Evolutionary conservation across 176 grass and related monocot genomes (phyloP), one percentile per base, ranked within the genome.

Genomic region (Musa troglodytarum): DNA sequence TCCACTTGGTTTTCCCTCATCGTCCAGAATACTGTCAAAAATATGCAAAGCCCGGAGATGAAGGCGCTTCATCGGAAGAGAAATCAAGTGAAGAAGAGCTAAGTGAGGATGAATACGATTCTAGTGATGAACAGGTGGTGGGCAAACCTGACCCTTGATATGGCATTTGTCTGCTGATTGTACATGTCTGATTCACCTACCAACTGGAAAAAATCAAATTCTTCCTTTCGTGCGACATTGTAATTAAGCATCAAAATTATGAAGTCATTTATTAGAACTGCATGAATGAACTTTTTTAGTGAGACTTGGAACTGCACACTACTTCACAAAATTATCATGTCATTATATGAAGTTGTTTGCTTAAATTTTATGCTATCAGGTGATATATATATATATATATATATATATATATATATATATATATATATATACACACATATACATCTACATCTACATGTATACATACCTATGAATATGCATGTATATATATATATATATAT

Each of bases 51-150:
- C 73, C 26, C 2, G 73, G 61, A 13, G 73, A 75, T 20, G 25
- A 11, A n/a, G 73, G 15, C 0, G 73, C 73, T 49, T 3, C 73
- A 13, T 26, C 54, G 12, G 54, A 59, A 11, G 73, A 75, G 2
- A 59, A 75, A 20, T 75, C 73, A 75, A 75, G 73, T 61, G 73
- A 75, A 7, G 73, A 61, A 75, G 54, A 75, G 26, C 73, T 49
- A 2, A 75, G 73, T 61, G 73, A 21, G 59, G 54, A 61, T 59
- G 73, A 75, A 43, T 75, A 75, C n/a, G 73, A 58, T 59, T 75
- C 73, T 34, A 75, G 73, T 12, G 73, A 75, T 75, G 73, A 75
- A 49, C 54, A 61, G n/a, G 54, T 49, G 55, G 26, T 75, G 1
- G 73, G 73, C 14, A 75, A 75, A 58, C 73, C 73, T 58, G 73